Conservation (phyloP, 306 rosid genomes). For the Spatholobus suberectus region DNA sequence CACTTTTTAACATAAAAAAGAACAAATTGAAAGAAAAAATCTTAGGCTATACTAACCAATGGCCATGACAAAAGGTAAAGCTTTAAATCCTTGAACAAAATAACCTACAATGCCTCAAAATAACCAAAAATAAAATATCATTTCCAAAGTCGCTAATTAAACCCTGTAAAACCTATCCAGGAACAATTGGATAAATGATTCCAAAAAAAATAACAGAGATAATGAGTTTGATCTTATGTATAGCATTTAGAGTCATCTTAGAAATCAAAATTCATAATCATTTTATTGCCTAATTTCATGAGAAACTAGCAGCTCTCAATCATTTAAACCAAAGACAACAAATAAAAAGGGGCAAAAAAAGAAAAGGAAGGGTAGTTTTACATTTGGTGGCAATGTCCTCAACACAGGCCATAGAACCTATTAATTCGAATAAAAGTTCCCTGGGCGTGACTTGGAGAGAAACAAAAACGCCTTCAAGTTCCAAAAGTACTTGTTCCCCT, state of each 20-base stretch:
- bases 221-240: not conserved
- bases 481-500: constrained; percentile 88
- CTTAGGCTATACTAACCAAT: not conserved
- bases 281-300: not conserved
- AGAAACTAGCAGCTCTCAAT: not conserved
- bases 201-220: too few species aligned
- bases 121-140: not conserved
- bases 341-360: not conserved
- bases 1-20: not conserved
- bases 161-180: not conserved
- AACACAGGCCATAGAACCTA: constrained; percentile 92
- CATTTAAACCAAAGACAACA: not conserved
- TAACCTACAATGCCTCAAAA: not conserved
- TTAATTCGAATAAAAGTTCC: constrained; percentile 80
- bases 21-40: not conserved
- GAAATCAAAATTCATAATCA: too few species aligned
- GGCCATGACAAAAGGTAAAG: not conserved
- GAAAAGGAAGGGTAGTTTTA: too few species aligned
- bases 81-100: constrained; percentile 23
- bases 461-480: constrained; percentile 89
- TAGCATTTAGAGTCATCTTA: not conserved
- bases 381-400: constrained; percentile 94
- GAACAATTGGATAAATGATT: not conserved
- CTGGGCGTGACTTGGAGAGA: constrained; percentile 87
- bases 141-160: not conserved